Evolutionary conservation across 345 rosid species (phyloP), one percentile per base, ranked within the genome.

Genomic region (Sisymbrium altissimum): DNA sequence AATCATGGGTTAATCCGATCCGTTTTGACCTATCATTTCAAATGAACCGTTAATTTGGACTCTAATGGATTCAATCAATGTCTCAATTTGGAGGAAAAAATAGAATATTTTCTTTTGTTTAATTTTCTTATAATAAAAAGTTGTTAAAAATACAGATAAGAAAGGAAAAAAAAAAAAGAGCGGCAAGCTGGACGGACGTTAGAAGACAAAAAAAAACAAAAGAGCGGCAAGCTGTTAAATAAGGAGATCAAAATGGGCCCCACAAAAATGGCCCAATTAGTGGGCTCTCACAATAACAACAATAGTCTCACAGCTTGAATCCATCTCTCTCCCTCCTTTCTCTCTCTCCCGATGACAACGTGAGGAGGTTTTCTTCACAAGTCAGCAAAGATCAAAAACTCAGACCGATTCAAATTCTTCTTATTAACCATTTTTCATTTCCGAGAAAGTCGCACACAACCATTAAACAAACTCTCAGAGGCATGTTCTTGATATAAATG

Each of bases 331-430:
- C 25, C 6, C 17, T 45, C 39, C 55, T 27, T n/a, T 54, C 9
- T 30, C 25, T 10, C 17, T 45, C 39, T 7, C 64, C n/a, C 46
- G 13, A 9, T 23, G 12, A 57, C 61, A 70, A 70, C 61, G 74
- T 58, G 74, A 70, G 25, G 66, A 70, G 23, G 40, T 9, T 30
- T 38, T 61, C 70, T 68, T 44, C 32, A 21, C 74, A 68, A 50
- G 73, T 74, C 73, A 74, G 66, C 53, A 38, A 55, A 23, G 1
- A 11, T 15, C 8, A 69, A 55, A 70, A 68, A 38, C 72, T 75
- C 45, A n/a, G 32, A 68, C 74, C 74, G 5, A 33, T 75, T 75
- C 79, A 68, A 35, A 41, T 68, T 68, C 69, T 68, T 38, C 0
- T 2, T 27, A 27, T 3, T 27, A 9, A 13, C 17, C 79, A 41